Conservation (phyloP, 2,329 filamentous ascomycete species). For the Talaromyces pinophilus region DNA sequence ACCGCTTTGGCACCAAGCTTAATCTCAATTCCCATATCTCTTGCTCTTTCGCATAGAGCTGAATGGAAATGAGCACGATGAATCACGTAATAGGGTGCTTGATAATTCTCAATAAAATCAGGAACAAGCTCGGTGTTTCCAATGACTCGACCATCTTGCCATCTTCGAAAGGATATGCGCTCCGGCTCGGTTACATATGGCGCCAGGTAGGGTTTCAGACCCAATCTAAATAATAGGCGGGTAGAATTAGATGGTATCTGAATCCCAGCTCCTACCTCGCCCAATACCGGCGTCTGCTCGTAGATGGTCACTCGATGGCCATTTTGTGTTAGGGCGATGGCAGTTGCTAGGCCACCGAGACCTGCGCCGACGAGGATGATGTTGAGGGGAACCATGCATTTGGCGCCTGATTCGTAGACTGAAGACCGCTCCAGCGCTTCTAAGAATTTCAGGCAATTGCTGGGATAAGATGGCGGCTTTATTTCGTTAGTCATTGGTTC, state of each 20-base stretch:
- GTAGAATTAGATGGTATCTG: conserved; percentile 36
- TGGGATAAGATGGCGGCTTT: background rate
- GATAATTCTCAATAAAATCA: conserved; percentile 27
- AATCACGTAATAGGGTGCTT: conserved; percentile 46
- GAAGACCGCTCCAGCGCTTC: background rate
- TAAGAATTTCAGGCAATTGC: background rate
- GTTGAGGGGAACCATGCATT: background rate
- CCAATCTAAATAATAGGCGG: conserved; percentile 30
- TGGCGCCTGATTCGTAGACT: background rate
- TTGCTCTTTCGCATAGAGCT: background rate
- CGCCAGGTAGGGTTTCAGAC: conserved; percentile 30
- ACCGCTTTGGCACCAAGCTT: conserved; percentile 12
- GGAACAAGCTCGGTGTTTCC: conserved; percentile 10
- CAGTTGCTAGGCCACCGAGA: background rate
- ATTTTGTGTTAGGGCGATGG: background rate
- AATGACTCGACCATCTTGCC: conserved; percentile 33
- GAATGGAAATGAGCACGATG: conserved; percentile 55
- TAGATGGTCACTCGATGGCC: background rate
- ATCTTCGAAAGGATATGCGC: conserved; percentile 31
- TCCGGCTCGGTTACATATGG: conserved; percentile 31
- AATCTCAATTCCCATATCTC: conserved; percentile 20
- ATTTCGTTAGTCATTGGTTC: background rate
- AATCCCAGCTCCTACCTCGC: conserved; percentile 36
- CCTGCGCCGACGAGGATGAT: background rate
- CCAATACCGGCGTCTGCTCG: background rate